A percentile compares a stretch with the other conserved stretches of the same genome.
Evolutionary conservation across 495 filamentous ascomycete genomes (phyloP).

Genomic region (Trypethelium eluteriae): DNA sequence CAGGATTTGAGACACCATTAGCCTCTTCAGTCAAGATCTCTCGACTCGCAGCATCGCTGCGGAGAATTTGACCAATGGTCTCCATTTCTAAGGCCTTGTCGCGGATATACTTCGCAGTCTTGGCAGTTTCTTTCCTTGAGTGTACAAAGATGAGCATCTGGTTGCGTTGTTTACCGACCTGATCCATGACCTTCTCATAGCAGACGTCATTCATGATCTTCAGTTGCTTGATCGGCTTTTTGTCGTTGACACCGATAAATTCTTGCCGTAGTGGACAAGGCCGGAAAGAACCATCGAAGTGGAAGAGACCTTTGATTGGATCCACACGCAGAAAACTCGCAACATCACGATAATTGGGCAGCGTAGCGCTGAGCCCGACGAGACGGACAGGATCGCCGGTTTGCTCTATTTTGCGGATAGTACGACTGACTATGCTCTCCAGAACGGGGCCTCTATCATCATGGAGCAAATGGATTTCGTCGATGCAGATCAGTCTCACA

Average conservation of each 20-base stretch:
- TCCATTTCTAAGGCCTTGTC: constrained; percentile 95
- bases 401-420: constrained; percentile 85
- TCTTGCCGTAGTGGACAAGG: constrained; percentile 93
- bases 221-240: constrained; percentile 97
- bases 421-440: constrained; percentile 92
- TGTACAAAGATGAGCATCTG: constrained; percentile 99
- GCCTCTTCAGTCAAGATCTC: constrained; percentile 82
- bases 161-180: constrained; percentile 80
- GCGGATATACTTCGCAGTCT: constrained; percentile 89
- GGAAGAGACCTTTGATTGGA: constrained; percentile 75
- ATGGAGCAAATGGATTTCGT: constrained; percentile 96
- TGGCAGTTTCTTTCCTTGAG: constrained; percentile 94
- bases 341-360: constrained; percentile 96
- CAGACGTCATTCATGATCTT: constrained; percentile 99
- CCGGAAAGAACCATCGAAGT: constrained; percentile 90
- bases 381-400: constrained; percentile 86
- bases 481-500: constrained; percentile 88
- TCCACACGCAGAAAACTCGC: constrained; percentile 93
- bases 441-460: constrained; percentile 95
- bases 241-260: constrained; percentile 95
- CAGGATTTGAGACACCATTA: constrained; percentile 71
- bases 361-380: constrained; percentile 85
- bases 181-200: constrained; percentile 95
- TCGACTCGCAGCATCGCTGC: constrained; percentile 84
- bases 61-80: constrained; percentile 91